Evolutionary conservation across 768 basidiomycete species (phyloP), one percentile per base, ranked within the genome.

Genomic region (Mycena belliarum): DNA sequence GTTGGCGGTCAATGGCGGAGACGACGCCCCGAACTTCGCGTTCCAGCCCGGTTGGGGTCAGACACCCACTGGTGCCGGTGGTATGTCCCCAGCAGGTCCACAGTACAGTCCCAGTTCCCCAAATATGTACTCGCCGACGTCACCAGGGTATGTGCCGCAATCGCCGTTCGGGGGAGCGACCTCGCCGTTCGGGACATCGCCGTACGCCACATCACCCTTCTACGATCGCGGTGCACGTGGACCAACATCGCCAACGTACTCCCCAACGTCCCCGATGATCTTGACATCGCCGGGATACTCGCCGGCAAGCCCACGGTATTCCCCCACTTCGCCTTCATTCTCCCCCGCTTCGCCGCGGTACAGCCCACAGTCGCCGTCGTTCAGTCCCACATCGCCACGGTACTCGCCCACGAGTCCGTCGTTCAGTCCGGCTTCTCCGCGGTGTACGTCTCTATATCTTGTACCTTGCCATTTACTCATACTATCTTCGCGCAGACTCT

Each of bases 71-170:
- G 85, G 90, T 33, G 86, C 90, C 11, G 91, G 89, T 41, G 87
- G 85, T 10, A 92, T 92, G 91, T 96, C 94, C 4, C 95, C 95
- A 8, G 90, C 84, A 2, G 88, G 87, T 21, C 86, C 89, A 10
- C 88, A 88, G 7, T 97, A 95, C 78, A 93, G 91, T 63, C 94
- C 95, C 5, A 91, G 91, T 60, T 96, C 94, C 3, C 95, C 93
- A 10, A 93, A 88, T 63, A 84, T 85, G 14, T 95, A 93, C 61
- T 91, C 92, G 0, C 91, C 92, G 0, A 94, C 91, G 3, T 95
- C 95, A 0, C 94, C 95, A 0, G 77, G 78, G 6, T 94, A 92
- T 70, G 88, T 90, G 10, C 89, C 91, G 14, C 88, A 87, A 60
- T 93, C 92, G 10, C 90, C 93, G 16, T 95, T 88, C 63, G 81